Evolutionary conservation across 495 filamentous ascomycete genomes (phyloP).

Genomic region (Beverwykella pulmonaria): DNA sequence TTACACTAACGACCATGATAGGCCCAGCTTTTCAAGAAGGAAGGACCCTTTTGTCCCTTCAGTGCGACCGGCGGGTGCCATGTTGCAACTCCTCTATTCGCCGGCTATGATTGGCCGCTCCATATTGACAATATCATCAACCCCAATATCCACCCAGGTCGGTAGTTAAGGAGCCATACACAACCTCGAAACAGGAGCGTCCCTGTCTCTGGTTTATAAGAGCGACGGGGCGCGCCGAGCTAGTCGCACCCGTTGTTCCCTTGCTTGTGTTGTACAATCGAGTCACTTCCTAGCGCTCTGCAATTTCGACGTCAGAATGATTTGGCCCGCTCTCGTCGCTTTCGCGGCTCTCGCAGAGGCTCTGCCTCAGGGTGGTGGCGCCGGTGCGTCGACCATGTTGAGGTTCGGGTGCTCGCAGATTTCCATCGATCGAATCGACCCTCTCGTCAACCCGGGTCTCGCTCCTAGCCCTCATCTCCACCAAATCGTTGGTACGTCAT

Average conservation of each 20-base stretch:
- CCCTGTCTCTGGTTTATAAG: background rate
- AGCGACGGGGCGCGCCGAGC: background rate
- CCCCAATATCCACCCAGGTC: background rate
- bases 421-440: conserved; percentile 33
- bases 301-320: conserved; percentile 12
- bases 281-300: background rate
- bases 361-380: conserved; percentile 9
- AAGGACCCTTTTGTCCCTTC: background rate
- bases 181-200: background rate
- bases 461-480: conserved; percentile 32
- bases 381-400: conserved; percentile 15
- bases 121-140: conserved; percentile 1
- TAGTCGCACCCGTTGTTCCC: background rate
- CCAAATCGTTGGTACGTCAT: conserved; percentile 14
- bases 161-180: background rate
- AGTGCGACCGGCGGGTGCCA: background rate
- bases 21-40: background rate
- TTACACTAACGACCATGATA: background rate
- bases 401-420: conserved; percentile 33
- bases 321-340: conserved; percentile 7
- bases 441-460: conserved; percentile 32
- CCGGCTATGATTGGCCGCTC: background rate
- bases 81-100: background rate
- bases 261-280: background rate
- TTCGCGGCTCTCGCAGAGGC: conserved; percentile 21